Base-by-base conservation (phyloP, 345 rosid genomes). In the Punica granatum region DNA sequence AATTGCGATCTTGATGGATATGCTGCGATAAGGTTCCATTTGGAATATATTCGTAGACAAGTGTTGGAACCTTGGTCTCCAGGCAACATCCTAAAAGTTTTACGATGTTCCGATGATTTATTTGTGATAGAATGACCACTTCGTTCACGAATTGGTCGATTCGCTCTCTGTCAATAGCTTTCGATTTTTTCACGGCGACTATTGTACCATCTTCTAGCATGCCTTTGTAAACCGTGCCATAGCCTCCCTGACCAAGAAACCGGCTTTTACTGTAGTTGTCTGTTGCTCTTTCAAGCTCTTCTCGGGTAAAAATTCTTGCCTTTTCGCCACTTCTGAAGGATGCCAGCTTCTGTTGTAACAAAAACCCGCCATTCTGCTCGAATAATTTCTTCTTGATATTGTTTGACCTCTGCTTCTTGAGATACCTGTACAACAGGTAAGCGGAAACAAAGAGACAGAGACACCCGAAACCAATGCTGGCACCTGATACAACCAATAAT, bases 51-150 rank as follows among this genome's bases (percentile, higher is more conserved):
- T 75, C 74, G 30, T 78, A 66, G 0, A 73, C 78, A 0, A 75
- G 70, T 1, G 70, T 16, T 26, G 77, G 77, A 33, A 75, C 65
- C 41, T 80, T 28, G 0, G 77, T 72, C 68, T 77, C 75, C 11
- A 72, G 30, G 30, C 77, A 77, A 61, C 72, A 68, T 10, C 68
- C 77, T 0, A 72, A 25, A 37, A 75, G 70, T 36, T 70, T 77
- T n/a, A 75, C 79, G 11, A 70, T 69, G 70, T 66, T 56, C 28
- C 77, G 68, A 53, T 75, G 82, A 42, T 73, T 75, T 65, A 78
- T 73, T 30, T 68, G 78, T 21, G 78, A 81, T 8, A 67, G 66
- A 33, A 72, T 63, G 48, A 43, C 70, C 19, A 77, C 53, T 64
- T 80, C 78, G 26, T 77, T 74, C 23, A 77, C 64, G 46, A 77